These are phyloP conservation scores for Stentor coeruleus DNA, from an alignment of 73 alveolate species.

Conservation along the genomic window DNA sequence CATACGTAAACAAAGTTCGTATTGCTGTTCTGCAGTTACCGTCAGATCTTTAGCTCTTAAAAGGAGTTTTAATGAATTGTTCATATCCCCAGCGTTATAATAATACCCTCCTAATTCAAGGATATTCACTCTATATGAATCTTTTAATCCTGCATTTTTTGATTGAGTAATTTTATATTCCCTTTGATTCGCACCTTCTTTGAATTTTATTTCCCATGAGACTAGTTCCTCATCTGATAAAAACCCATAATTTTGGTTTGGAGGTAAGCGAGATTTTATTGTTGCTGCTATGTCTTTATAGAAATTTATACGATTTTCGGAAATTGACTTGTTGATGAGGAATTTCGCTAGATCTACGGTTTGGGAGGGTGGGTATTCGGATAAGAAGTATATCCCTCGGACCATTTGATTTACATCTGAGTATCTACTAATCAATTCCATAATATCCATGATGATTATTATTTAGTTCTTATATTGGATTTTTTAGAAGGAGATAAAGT, in stretches of 20 bases:
- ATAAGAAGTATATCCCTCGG: not conserved
- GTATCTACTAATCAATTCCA: not conserved
- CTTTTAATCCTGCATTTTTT: constrained; percentile 25
- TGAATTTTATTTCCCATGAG: constrained; percentile 4
- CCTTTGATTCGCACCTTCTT: not conserved
- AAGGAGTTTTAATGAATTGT: not conserved
- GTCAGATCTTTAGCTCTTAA: constrained; percentile 5
- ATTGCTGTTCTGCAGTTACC: constrained; percentile 15
- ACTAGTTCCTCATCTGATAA: not conserved
- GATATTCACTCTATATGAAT: not conserved
- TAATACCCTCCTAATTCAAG: not conserved
- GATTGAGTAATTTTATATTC: not conserved
- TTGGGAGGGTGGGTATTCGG: not conserved
- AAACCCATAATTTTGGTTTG: not conserved
- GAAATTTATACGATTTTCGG: not conserved
- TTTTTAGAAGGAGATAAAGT: not conserved
- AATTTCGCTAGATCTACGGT: not conserved
- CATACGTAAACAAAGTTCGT: not conserved
- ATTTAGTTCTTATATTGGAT: not conserved
- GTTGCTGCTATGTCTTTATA: not conserved
- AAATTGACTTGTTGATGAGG: not conserved
- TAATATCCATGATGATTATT: not conserved
- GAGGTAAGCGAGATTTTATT: too few species aligned
- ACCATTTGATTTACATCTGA: not conserved
- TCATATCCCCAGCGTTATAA: not conserved